Percentiles rank a stretch among this genome's conserved stretches.
Conservation (phyloP, 2,329 filamentous ascomycete species). For the Colletotrichum aenigma region DNA sequence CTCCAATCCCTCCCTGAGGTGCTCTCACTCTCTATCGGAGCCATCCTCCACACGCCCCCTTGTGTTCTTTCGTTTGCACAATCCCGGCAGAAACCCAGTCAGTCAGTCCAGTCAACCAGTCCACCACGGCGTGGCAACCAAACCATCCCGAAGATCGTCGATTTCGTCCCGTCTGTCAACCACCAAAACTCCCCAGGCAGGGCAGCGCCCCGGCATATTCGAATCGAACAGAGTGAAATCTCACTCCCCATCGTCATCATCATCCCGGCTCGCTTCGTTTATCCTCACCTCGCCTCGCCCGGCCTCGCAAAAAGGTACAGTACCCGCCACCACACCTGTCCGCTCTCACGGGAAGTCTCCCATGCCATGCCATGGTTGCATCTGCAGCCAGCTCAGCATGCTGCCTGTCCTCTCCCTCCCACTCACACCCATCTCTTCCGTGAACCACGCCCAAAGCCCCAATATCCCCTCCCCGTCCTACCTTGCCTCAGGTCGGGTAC, state of each 20-base stretch:
- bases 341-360: neutral
- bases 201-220: neutral
- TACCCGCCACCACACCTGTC: neutral
- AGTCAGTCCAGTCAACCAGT: neutral
- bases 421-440: neutral
- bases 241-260: neutral
- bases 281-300: neutral
- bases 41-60: neutral
- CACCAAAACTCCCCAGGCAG: neutral
- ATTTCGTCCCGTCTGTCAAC: neutral
- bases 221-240: neutral
- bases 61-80: neutral
- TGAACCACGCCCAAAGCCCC: neutral
- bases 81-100: neutral
- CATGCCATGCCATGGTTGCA: neutral
- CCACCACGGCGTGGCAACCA: neutral
- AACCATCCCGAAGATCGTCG: neutral
- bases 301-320: conserved; percentile 1
- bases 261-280: neutral
- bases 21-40: neutral
- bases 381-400: neutral
- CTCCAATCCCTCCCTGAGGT: neutral
- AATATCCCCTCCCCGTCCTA: neutral
- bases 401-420: neutral
- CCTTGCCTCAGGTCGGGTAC: neutral